A percentile compares a stretch with the other conserved stretches of the same genome.
These are phyloP conservation scores for Pelargonium nanum DNA, from an alignment of 345 rosid species.

Conservation along the genomic window DNA sequence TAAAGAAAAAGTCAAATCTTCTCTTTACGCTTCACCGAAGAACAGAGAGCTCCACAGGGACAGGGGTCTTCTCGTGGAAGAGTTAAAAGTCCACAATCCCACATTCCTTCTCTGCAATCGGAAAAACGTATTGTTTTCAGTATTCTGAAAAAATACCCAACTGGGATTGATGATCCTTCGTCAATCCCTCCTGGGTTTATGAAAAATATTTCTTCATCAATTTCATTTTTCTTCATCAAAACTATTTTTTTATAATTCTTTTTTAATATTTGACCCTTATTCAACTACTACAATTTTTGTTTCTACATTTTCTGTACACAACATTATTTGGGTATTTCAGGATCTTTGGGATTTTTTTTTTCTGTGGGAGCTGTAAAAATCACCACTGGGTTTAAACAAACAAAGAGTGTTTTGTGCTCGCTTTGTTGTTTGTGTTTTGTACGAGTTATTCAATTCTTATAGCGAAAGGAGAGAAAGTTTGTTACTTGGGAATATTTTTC, in stretches of 20 bases:
- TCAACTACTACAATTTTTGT: no score
- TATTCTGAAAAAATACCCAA: neutral
- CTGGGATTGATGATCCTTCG: neutral
- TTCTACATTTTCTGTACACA: neutral
- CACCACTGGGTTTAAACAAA: neutral
- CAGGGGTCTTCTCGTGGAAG: neutral
- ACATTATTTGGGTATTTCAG: neutral
- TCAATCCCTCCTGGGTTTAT: neutral
- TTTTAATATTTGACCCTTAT: no score
- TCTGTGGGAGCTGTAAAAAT: no score
- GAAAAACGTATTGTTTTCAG: neutral
- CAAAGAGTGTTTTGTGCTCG: neutral
- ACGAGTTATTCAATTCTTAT: neutral
- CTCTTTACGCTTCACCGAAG: neutral
- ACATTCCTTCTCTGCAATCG: neutral
- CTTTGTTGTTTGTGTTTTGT: neutral
- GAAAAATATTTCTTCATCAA: no score
- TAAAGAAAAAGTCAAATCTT: neutral
- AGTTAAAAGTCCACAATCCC: neutral
- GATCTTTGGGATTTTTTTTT: neutral
- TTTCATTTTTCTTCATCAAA: neutral
- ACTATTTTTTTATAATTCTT: no score
- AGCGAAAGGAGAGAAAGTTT: conserved; percentile 3
- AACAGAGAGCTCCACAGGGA: neutral
- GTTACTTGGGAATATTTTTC: conserved; percentile 9